These are phyloP conservation scores for Neonectria coccinea DNA, from an alignment of 2,329 filamentous ascomycete species.

Conservation along the genomic window DNA sequence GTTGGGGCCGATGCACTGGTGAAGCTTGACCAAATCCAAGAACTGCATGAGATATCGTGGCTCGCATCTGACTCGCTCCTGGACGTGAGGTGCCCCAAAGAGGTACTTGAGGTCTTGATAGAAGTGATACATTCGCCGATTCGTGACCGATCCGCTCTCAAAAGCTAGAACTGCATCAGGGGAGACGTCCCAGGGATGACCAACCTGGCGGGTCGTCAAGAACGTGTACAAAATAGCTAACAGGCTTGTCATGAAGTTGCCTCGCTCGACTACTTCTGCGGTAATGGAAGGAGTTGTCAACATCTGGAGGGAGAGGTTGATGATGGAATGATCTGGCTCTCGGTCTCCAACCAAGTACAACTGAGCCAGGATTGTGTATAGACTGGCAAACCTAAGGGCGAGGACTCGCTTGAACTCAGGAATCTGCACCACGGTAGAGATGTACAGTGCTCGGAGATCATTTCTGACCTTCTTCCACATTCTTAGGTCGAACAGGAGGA, in stretches of 20 bases:
- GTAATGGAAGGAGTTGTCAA: constrained; percentile 97
- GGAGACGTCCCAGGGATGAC: constrained; percentile 89
- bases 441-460: constrained; percentile 91
- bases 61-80: constrained; percentile 84
- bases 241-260: constrained; percentile 94
- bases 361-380: constrained; percentile 94
- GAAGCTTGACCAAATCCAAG: constrained; percentile 92
- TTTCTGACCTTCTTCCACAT: constrained; percentile 97
- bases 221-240: constrained; percentile 98
- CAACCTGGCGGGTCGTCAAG: constrained; percentile 93
- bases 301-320: constrained; percentile 97
- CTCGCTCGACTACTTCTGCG: constrained; percentile 91
- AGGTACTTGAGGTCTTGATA: constrained; percentile 95
- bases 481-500: constrained; percentile 92
- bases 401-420: constrained; percentile 96
- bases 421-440: constrained; percentile 94
- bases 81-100: constrained; percentile 88
- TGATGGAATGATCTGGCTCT: constrained; percentile 97
- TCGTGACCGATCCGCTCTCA: constrained; percentile 93
- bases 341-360: constrained; percentile 95
- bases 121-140: constrained; percentile 96
- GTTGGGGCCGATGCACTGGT: constrained; percentile 97
- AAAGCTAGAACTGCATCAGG: constrained; percentile 89
- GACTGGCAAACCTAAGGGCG: constrained; percentile 90
- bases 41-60: constrained; percentile 93